Evolutionary conservation across 176 grass and related monocot species (phyloP), one percentile per base, ranked within the genome.

Genomic region (Oryza coarctata): DNA sequence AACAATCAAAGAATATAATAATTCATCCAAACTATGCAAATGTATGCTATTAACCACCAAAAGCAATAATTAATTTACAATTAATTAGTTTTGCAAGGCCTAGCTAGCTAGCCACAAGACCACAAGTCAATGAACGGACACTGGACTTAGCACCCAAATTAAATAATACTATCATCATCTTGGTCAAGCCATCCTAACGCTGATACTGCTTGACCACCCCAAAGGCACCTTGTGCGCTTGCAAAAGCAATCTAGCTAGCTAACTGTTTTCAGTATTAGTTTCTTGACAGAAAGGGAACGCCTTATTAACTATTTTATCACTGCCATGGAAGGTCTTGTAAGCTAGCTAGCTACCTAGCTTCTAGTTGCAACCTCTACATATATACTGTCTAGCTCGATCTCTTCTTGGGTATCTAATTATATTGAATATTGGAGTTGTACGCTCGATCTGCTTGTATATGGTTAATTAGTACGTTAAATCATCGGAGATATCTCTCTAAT

Each of bases 181-280:
- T 68, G 44, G 82, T 84, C 82, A 84, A 68, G 68, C 29, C 30
- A 57, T 60, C 55, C 55, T 60, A 60, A 60, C 55, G 55, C 55
- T 60, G 22, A 60, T 25, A 60, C 55, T 10, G 55, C 60, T 75
- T 83, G 81, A 84, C 82, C 44, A 12, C 27, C 43, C 67, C 62
- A 57, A 75, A 76, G 43, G 31, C 7, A 84, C 82, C 71, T 84
- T 76, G 81, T 66, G 81, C 81, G 39, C 2, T 3, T 60, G 33
- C 1, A 15, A 18, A 20, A 55, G 50, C 50, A 55, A 70, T 23
- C 12, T 45, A 22, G 49, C 18, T 49, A 9, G 5, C 5, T 9
- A 83, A 29, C 70, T 83, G 70, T 74, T 65, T 65, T 83, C 22
- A 5, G 81, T 28, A 9, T 36, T 52, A 55, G 50, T 55, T 74